Conservation (phyloP, 148 eudicot species). For the Nepenthes gracilis region DNA sequence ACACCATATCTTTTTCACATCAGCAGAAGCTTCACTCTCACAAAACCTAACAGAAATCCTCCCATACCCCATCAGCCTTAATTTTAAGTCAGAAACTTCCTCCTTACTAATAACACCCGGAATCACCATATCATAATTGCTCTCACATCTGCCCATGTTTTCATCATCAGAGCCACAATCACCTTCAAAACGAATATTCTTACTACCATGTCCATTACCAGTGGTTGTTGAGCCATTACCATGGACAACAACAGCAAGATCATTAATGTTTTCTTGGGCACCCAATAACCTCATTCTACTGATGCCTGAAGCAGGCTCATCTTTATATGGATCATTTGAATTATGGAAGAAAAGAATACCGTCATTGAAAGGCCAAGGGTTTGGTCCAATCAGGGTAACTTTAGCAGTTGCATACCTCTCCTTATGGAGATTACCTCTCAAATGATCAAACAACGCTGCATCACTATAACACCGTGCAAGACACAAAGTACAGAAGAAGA, state of each 20-base stretch:
- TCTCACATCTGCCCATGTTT: slow-evolving; percentile 6
- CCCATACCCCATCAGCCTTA: slow-evolving; percentile 52
- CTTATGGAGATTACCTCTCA: slow-evolving; percentile 64
- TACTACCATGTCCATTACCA: slow-evolving; percentile 9
- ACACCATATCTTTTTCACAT: slow-evolving; percentile 63
- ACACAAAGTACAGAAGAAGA: slow-evolving; percentile 85
- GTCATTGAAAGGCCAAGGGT: slow-evolving; percentile 88
- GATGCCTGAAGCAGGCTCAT: slow-evolving; percentile 6
- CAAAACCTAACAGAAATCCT: slow-evolving; percentile 46
- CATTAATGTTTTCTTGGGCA: slow-evolving; percentile 9
- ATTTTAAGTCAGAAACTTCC: slow-evolving; percentile 43
- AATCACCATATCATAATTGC: slow-evolving; percentile 31
- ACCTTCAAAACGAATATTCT: slow-evolving; percentile 9
- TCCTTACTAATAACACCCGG: slow-evolving; percentile 53
- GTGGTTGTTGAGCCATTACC: slow-evolving; percentile 3
- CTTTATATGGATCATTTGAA: slow-evolving; percentile 20
- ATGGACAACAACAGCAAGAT: slow-evolving; percentile 48
- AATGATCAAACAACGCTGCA: slow-evolving; percentile 46
- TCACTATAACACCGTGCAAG: slow-evolving; percentile 75
- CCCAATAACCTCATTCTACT: slow-evolving; percentile 13
- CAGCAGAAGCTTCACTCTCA: slow-evolving; percentile 25
- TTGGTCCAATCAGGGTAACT: slow-evolving; percentile 58
- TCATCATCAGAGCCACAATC: slow-evolving; percentile 10
- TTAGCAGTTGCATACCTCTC: slow-evolving; percentile 48
- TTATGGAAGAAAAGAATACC: slow-evolving; percentile 69